A percentile compares a stretch with the other conserved stretches of the same genome.
Conservation (phyloP, 192 early-diverging fungal genomes). For the Chytriomyces confervae region DNA sequence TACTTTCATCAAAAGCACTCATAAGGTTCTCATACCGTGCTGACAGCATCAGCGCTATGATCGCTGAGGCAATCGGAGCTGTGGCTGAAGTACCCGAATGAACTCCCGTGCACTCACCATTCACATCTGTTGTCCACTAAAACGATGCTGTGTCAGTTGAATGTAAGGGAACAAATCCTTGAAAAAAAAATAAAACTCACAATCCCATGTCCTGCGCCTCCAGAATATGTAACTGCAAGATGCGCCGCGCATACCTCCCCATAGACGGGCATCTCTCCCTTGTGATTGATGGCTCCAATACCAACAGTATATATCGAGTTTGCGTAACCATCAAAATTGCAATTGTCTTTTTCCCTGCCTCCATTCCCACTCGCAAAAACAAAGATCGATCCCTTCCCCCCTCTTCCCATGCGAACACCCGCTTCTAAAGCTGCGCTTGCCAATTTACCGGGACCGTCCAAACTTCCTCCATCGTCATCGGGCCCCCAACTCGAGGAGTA, state of each 20-base stretch:
- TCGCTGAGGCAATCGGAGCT: constrained; percentile 89
- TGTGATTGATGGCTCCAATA: constrained; percentile 84
- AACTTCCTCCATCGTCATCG: constrained; percentile 80
- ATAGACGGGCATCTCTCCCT: constrained; percentile 77
- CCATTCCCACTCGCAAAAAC: constrained; percentile 97
- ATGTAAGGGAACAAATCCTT: neutral
- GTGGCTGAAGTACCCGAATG: constrained; percentile 96
- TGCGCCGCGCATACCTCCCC: constrained; percentile 88
- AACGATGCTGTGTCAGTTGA: neutral
- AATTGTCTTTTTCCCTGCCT: constrained; percentile 82
- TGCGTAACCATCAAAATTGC: constrained; percentile 96
- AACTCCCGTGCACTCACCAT: constrained; percentile 69
- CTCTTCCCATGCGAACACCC: constrained; percentile 82
- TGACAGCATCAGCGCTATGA: constrained; percentile 86
- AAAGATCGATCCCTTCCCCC: constrained; percentile 83
- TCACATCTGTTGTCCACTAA: constrained; percentile 86
- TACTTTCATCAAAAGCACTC: too few species aligned
- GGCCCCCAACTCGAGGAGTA: constrained; percentile 98
- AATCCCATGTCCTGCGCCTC: constrained; percentile 73
- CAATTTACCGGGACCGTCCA: constrained; percentile 80
- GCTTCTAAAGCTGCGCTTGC: constrained; percentile 81
- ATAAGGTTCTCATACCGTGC: constrained; percentile 42
- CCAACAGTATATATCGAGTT: constrained; percentile 92
- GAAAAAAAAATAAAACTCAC: constrained; percentile 54
- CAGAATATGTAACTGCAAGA: constrained; percentile 85